Evolutionary conservation across 805 yeast species (phyloP).

Genomic region (Suhomyces sp.): DNA sequence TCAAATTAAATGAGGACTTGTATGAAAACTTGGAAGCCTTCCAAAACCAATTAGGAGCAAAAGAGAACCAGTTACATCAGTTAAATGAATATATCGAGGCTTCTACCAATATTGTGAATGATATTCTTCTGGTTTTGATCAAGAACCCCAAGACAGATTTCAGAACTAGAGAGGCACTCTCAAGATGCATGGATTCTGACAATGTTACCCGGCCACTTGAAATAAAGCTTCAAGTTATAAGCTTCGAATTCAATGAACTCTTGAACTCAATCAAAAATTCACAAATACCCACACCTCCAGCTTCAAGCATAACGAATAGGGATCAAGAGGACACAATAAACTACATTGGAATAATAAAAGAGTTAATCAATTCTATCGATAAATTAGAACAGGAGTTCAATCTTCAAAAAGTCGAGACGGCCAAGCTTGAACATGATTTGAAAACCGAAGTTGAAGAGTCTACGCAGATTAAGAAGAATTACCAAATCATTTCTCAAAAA

Average conservation of each 20-base stretch:
- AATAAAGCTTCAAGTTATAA: conserved; percentile 22
- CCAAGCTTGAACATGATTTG: conserved; percentile 21
- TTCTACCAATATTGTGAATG: conserved; percentile 18
- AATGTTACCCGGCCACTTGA: conserved; percentile 18
- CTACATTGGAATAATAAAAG: conserved; percentile 19
- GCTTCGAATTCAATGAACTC: conserved; percentile 18
- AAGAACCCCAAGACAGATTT: conserved; percentile 18
- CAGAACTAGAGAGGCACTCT: conserved; percentile 17
- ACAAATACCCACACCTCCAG: conserved; percentile 14
- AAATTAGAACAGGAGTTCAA: conserved; percentile 21
- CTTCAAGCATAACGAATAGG: conserved; percentile 6
- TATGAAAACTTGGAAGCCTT: conserved; percentile 35
- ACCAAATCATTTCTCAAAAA: conserved; percentile 18
- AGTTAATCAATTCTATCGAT: conserved; percentile 19
- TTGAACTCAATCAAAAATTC: conserved; percentile 3
- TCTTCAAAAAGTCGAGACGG: conserved; percentile 19
- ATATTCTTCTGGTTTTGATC: conserved; percentile 19
- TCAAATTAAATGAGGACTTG: conserved; percentile 37
- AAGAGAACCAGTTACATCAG: conserved; percentile 21
- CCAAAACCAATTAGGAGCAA: conserved; percentile 30
- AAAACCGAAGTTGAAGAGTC: conserved; percentile 23
- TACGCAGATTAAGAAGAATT: conserved; percentile 19
- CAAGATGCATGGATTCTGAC: conserved; percentile 14
- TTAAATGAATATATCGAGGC: conserved; percentile 13
- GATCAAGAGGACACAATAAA: conserved; percentile 7